Conservation (phyloP, 108 stramenopile genomes). For the Skeletonema menzelii region DNA sequence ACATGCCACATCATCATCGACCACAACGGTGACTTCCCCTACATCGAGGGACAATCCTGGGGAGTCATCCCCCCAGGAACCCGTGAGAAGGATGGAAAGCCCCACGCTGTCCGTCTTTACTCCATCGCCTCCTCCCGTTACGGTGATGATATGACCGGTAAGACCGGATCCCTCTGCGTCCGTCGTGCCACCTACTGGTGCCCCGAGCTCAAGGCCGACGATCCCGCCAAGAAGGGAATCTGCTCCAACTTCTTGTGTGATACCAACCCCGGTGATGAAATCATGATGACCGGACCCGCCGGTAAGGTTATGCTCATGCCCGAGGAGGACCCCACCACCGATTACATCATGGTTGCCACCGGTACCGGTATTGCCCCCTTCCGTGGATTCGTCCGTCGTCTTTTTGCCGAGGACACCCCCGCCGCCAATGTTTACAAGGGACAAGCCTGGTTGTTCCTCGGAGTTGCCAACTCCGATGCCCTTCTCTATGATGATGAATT, state of each 20-base stretch:
- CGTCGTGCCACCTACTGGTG: conserved; percentile 96
- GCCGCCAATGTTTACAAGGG: conserved; percentile 92
- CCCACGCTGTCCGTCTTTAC: conserved; percentile 94
- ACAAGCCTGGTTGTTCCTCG: conserved; percentile 96
- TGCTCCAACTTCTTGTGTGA: conserved; percentile 99
- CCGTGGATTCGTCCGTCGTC: conserved; percentile 95
- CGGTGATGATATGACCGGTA: conserved; percentile 98
- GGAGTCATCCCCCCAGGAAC: conserved; percentile 94
- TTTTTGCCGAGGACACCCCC: conserved; percentile 94
- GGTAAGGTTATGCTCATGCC: conserved; percentile 99
- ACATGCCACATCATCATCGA: conserved; percentile 99
- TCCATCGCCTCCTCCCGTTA: conserved; percentile 98
- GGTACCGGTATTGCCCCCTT: conserved; percentile 98
- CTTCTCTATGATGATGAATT: conserved; percentile 97
- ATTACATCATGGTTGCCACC: conserved; percentile 98
- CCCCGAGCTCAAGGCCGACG: conserved; percentile 93
- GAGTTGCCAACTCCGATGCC: conserved; percentile 96
- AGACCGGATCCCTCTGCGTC: conserved; percentile 95
- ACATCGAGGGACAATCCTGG: conserved; percentile 99
- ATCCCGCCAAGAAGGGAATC: conserved; percentile 98
- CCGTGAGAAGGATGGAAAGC: conserved; percentile 96
- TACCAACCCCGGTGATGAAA: conserved; percentile 87
- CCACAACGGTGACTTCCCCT: conserved; percentile 97
- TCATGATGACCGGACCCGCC: conserved; percentile 92
- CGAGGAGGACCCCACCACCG: conserved; percentile 90